A percentile compares a stretch with the other conserved stretches of the same genome.
These are phyloP conservation scores for Acorus calamus DNA, from an alignment of 106 monocot genomes.

Conservation along the genomic window DNA sequence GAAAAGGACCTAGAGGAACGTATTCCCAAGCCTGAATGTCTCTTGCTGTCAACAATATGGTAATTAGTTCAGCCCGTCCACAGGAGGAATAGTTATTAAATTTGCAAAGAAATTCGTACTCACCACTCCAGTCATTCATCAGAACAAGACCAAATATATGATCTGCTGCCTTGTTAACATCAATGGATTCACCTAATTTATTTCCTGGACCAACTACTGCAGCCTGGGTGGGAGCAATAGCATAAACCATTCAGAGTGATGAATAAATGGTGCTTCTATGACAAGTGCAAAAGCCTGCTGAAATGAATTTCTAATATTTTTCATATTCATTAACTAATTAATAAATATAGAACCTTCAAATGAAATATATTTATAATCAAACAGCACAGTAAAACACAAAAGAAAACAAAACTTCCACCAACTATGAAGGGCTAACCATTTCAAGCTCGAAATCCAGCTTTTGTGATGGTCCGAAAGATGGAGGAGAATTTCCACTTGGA, in stretches of 20 bases:
- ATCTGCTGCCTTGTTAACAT: slow-evolving; percentile 71
- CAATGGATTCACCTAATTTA: slow-evolving; percentile 68
- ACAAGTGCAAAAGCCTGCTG: too few relatives aligned
- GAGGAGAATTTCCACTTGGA: slow-evolving; percentile 58
- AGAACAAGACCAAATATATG: slow-evolving; percentile 96
- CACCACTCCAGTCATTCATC: slow-evolving; percentile 99
- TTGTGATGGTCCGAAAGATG: slow-evolving; percentile 84
- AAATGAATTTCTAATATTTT: too few relatives aligned
- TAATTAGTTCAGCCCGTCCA: background rate
- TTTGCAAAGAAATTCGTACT: background rate
- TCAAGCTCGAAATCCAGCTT: slow-evolving; percentile 99
- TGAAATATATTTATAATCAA: background rate
- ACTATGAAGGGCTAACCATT: slow-evolving; percentile 51
- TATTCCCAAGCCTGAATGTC: slow-evolving; percentile 99
- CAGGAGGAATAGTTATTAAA: too few relatives aligned
- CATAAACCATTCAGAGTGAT: background rate
- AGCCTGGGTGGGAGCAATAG: slow-evolving; percentile 66
- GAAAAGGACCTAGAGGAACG: slow-evolving; percentile 96
- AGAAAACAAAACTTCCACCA: background rate
- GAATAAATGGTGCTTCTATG: too few relatives aligned
- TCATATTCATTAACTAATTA: too few relatives aligned
- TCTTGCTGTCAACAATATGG: slow-evolving; percentile 48
- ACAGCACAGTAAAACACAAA: background rate
- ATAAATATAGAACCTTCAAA: background rate
- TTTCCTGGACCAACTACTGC: slow-evolving; percentile 98